phyloP scores from a whole-genome alignment of 2,329 filamentous ascomycete genomes.

The Aspergillus luchuensis region DNA sequence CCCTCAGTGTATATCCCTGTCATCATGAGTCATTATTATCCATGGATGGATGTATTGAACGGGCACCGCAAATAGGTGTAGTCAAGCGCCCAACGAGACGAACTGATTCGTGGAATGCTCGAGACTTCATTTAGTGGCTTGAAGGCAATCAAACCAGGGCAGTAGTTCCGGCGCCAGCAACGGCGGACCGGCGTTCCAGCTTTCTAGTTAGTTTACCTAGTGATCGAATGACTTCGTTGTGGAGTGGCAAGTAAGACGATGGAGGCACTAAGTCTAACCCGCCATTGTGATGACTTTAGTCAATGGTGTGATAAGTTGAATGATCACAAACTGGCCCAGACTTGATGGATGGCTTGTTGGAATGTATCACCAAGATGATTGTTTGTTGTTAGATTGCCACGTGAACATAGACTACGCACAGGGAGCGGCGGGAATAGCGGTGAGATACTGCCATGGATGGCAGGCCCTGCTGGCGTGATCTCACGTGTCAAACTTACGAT shows the following conservation, averaged over 20 bases:
- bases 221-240: no score
- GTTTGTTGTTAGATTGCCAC: background rate
- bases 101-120: background rate
- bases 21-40: background rate
- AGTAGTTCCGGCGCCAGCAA: no score
- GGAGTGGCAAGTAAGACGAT: no score
- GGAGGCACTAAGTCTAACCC: no score
- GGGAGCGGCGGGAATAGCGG: background rate
- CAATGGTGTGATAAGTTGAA: no score
- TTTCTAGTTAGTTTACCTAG: no score
- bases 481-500: background rate
- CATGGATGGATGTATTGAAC: background rate
- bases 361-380: no score
- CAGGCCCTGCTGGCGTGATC: background rate
- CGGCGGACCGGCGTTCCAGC: no score
- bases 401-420: background rate
- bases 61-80: background rate
- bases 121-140: background rate
- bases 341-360: background rate
- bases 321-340: background rate
- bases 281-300: no score
- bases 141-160: no score
- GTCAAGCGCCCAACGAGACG: background rate
- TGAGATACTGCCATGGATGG: conserved; percentile 4
- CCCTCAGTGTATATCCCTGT: background rate